Conservation (phyloP, 2,329 filamentous ascomycete genomes). For the Cladorrhinum sp. region DNA sequence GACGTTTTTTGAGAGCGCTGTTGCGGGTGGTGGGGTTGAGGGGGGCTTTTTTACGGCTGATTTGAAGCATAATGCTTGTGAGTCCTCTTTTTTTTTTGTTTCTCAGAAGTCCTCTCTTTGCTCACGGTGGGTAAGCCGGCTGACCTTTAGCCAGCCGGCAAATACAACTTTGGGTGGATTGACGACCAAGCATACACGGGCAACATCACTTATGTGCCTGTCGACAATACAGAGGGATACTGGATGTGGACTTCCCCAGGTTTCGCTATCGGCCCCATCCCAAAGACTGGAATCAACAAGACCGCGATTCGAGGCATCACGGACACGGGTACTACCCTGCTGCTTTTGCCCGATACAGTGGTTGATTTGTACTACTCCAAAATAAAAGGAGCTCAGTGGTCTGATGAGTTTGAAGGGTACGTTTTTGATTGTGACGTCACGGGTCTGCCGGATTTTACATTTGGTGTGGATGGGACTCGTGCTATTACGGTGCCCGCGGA, state of each 20-base stretch:
- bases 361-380: slow-evolving; percentile 50
- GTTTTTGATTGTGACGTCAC: slow-evolving; percentile 48
- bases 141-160: no score
- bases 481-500: slow-evolving; percentile 48
- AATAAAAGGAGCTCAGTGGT: slow-evolving; percentile 41
- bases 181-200: slow-evolving; percentile 56
- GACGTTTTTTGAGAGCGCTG: slow-evolving; percentile 42
- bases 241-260: slow-evolving; percentile 54
- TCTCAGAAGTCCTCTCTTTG: not conserved
- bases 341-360: slow-evolving; percentile 47
- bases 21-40: slow-evolving; percentile 25
- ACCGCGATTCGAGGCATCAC: slow-evolving; percentile 44
- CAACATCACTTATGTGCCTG: slow-evolving; percentile 53
- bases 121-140: not conserved
- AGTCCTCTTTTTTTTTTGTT: slow-evolving; percentile 12
- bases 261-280: slow-evolving; percentile 34
- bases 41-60: slow-evolving; percentile 35
- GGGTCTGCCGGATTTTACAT: slow-evolving; percentile 46
- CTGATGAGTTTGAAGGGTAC: slow-evolving; percentile 42
- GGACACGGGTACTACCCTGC: slow-evolving; percentile 59
- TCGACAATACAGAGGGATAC: slow-evolving; percentile 56
- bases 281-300: slow-evolving; percentile 28
- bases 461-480: slow-evolving; percentile 43
- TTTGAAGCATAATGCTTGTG: slow-evolving; percentile 34
- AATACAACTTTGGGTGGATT: slow-evolving; percentile 45